Evolutionary conservation across 768 basidiomycete genomes (phyloP), one percentile per base, ranked within the genome.

Genomic region (Lactarius tabidus): DNA sequence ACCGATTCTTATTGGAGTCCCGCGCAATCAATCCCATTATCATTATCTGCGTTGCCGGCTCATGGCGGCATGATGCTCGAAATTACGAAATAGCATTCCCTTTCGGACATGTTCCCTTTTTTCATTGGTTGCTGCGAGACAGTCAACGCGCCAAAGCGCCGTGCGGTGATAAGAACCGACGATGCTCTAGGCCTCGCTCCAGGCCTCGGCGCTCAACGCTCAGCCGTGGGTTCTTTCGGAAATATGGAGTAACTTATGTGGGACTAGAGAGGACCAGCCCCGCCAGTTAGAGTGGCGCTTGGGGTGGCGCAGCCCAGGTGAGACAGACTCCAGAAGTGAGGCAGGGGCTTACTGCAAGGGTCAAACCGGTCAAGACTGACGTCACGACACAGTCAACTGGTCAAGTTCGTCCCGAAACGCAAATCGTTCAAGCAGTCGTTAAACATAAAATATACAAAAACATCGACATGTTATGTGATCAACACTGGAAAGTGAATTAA

Each of bases 401-500:
- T 39, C 6, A 51, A 6, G n/a, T 51, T 51, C 26, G 48, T 51
- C 48, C n/a, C 48, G 48, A 51, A 51, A 51, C 7, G 26, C 48
- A 48, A 48, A 45, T 45, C 23, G 43, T 45, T 12, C n/a, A n/a
- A n/a, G 43, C 43, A 23, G 31, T 33, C 53, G 53, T 33, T n/a
- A 54, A 36, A 26, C 33, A 23, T 57, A n/a, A 38, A 57, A 33
- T 10, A 23, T 33, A 26, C 23, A 33, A 36, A 23, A 38, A 39
- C 23, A 26, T 55, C 54, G 20, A 55, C 7, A 18, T 20, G 31
- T 10, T 51, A 12, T 23, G 48, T 51, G 48, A 51, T 35, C 33
- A 57, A 57, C 56, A 57, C 56, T 67, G 60, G 60, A 60, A 70
- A 51, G 48, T 66, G 60, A 63, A 64, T 68, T 63, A 65, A 31